These are phyloP conservation scores for Gossypium bickii DNA, from an alignment of 345 rosid genomes.

Conservation along the genomic window DNA sequence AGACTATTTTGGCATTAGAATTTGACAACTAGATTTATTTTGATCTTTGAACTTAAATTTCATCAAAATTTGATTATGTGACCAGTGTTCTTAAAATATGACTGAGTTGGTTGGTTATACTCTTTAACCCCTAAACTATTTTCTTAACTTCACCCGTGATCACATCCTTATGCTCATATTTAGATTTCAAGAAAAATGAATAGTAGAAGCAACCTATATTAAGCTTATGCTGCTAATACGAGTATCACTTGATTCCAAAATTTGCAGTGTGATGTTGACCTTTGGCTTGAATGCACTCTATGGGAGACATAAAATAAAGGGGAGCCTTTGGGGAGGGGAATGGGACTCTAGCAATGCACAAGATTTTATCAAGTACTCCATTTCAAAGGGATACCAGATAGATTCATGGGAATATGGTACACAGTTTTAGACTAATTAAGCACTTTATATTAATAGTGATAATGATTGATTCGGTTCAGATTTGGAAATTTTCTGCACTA, in stretches of 20 bases:
- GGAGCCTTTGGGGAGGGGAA: conserved; percentile 67
- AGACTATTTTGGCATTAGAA: no score
- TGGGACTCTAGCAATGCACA: conserved; percentile 78
- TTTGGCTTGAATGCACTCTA: conserved; percentile 88
- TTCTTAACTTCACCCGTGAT: no score
- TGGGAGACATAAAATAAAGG: conserved; percentile 63
- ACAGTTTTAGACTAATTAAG: background rate
- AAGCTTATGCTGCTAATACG: background rate
- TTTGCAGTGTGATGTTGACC: conserved; percentile 65
- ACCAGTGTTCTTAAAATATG: no score
- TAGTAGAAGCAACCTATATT: background rate
- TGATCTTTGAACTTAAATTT: no score
- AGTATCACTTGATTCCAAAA: conserved; percentile 18
- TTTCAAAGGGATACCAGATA: conserved; percentile 64
- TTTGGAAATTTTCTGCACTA: background rate
- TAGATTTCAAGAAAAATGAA: background rate
- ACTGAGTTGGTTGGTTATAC: no score
- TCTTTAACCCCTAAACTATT: no score
- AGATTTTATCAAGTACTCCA: conserved; percentile 72
- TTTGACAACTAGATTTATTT: no score
- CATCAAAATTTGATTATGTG: no score
- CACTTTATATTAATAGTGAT: background rate
- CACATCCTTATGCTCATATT: no score
- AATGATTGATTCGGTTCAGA: background rate
- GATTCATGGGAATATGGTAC: conserved; percentile 98